Evolutionary conservation across 108 stramenopile genomes (phyloP), one percentile per base, ranked within the genome.

Genomic region (Skeletonema grethae): DNA sequence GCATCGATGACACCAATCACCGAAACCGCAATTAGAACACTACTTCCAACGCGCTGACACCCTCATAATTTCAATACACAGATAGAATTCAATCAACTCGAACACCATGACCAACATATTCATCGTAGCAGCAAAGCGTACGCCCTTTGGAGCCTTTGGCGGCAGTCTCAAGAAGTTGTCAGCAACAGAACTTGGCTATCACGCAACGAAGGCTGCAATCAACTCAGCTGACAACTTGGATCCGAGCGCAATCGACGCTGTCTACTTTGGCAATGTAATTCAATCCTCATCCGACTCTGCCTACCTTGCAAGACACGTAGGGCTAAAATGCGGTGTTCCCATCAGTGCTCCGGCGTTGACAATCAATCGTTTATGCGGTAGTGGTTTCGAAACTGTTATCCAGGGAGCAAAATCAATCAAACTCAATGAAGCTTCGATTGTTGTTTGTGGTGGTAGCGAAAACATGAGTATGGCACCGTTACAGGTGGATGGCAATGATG

Each of bases 61-160:
- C 16, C 4, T 48, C n/a, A 16, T 45, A 5, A 16, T 18, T 6
- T 16, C 18, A 48, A 7, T 20, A 48, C 7, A 20, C 7, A 20
- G 5, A 39, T 39, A 9, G 11, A 39, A 39, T 1, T 39, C 25
- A 10, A 0, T 6, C 34, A 34, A 38, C 2, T 2, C 15, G 15
- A 53, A 41, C 32, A 61, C 29, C 64, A 87, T 87, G 89, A 67
- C 81, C 24, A 85, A 86, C 67, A 83, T 98, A 16, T 98, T 95
- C 80, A 85, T 99, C 64, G 97, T 98, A 9, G 98, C 96, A n/a
- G 99, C 99, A 10, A 98, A 99, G 78, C 94, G 99, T 48, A 99
- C 99, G 22, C 92, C 99, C 28, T 99, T 99, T 76, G 99, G 96
- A 32, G 68, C 95, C 28, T 99, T 99, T 79, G 99, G 99, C 1